Conservation (phyloP, 1,139 yeast genomes). For the Pneumocystis jirovecii region DNA sequence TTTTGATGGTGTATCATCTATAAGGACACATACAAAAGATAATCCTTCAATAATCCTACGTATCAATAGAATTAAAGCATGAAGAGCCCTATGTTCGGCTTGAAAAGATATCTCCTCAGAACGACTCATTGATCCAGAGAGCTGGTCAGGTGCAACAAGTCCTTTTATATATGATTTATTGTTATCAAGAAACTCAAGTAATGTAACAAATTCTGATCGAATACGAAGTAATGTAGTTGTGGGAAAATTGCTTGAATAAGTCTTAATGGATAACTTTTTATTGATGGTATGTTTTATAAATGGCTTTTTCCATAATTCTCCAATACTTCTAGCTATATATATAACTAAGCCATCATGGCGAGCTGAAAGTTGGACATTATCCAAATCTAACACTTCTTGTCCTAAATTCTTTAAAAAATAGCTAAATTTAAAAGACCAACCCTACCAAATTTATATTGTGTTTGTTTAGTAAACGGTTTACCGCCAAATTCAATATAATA, state of each 20-base stretch:
- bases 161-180: conserved; percentile 31
- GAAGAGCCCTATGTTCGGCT: conserved; percentile 83
- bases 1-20: conserved; percentile 49
- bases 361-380: conserved; percentile 75
- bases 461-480: conserved; percentile 24
- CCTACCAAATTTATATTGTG: conserved; percentile 15
- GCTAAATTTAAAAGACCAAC: background rate
- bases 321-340: conserved; percentile 58
- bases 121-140: conserved; percentile 14
- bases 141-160: conserved; percentile 24
- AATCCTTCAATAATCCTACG: conserved; percentile 77
- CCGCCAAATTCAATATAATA: conserved; percentile 41
- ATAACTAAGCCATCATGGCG: conserved; percentile 84
- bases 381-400: conserved; percentile 25
- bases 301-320: conserved; percentile 61
- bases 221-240: conserved; percentile 3
- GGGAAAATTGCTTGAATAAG: conserved; percentile 2
- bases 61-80: conserved; percentile 59
- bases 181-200: conserved; percentile 26
- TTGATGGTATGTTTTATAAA: conserved; percentile 38
- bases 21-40: conserved; percentile 66
- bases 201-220: conserved; percentile 9
- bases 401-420: background rate
- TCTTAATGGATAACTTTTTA: background rate
- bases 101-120: conserved; percentile 56